These are phyloP conservation scores for Leccinellum luteum DNA, from an alignment of 768 basidiomycete genomes.

Conservation along the genomic window DNA sequence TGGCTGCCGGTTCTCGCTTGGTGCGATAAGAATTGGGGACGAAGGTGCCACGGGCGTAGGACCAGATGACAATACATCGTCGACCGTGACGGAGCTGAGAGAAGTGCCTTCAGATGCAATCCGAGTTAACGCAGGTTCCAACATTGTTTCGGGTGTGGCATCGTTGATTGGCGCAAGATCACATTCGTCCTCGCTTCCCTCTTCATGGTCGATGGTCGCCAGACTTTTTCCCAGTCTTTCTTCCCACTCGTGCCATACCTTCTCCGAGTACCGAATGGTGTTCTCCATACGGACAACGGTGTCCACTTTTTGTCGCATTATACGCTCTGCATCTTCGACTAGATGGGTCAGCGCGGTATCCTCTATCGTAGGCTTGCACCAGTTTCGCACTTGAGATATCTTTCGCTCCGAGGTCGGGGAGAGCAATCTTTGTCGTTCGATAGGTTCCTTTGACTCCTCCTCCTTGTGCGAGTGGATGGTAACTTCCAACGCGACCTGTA, in stretches of 20 bases:
- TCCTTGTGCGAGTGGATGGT: constrained; percentile 87
- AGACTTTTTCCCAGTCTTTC: constrained; percentile 75
- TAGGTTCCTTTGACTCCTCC: constrained; percentile 86
- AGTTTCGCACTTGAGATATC: constrained; percentile 77
- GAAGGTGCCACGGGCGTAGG: constrained; percentile 69
- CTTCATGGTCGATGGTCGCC: constrained; percentile 54
- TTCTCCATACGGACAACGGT: constrained; percentile 95
- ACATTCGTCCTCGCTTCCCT: constrained; percentile 45
- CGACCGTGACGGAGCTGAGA: constrained; percentile 14
- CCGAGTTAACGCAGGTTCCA: constrained; percentile 13
- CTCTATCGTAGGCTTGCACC: constrained; percentile 83
- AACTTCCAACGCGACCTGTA: constrained; percentile 76
- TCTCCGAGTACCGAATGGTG: constrained; percentile 95
- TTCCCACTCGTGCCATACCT: constrained; percentile 97
- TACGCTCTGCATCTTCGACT: constrained; percentile 81
- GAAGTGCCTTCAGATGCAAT: constrained; percentile 16
- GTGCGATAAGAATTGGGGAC: constrained; percentile 34
- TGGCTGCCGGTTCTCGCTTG: constrained; percentile 23
- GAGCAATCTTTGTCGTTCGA: constrained; percentile 87
- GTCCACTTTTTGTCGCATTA: constrained; percentile 92
- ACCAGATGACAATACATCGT: constrained; percentile 43
- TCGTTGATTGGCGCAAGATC: constrained; percentile 35
- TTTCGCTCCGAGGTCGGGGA: constrained; percentile 88
- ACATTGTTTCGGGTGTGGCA: constrained; percentile 23
- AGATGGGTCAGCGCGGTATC: constrained; percentile 83